Evolutionary conservation across 2,329 filamentous ascomycete species (phyloP), one percentile per base, ranked within the genome.

Genomic region (Diaporthe ilicicola): DNA sequence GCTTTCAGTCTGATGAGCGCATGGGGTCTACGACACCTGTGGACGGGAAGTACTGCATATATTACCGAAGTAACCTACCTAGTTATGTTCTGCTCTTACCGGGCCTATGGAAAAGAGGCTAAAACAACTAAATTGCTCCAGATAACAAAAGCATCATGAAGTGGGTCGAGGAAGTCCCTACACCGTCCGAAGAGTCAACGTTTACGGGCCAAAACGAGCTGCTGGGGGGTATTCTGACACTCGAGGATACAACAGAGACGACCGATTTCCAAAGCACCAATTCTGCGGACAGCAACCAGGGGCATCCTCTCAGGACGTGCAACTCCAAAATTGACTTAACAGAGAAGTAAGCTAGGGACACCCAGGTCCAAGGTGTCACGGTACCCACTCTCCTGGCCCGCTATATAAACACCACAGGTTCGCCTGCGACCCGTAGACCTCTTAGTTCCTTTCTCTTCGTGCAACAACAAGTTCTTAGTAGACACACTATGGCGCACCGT

Each of bases 71-170:
- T n/a, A n/a, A n/a, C n/a, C n/a, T n/a, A n/a, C n/a, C n/a, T n/a
- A n/a, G 5, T 13, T 22, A 6, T 4, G 29, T 7, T 22, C 32
- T 5, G 7, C 5, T 46, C n/a, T 13, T 55, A 6, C 19, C 13
- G 3, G 2, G 15, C 3, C 6, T 22, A 24, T 19, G 1, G 15
- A 46, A 2, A 1, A 3, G 5, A 22, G 2, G 9, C 39, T 62
- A 17, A 62, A n/a, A n/a, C n/a, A 7, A 15, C 15, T 10, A 8
- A 29, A 15, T 29, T 15, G 2, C n/a, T 48, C 0, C 19, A 62
- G 56, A 62, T 32, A 62, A 62, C 1, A 62, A 62, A 19, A 62
- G 24, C 1, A 62, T 62, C 19, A 62, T 46, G 56, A 9, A 62
- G 12, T 62, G 56, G 56, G 42, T 22, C 0, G 56, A 62, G 39